A percentile compares a stretch with the other conserved stretches of the same genome.
These are phyloP conservation scores for Tuber calosporum DNA, from an alignment of 495 filamentous ascomycete species.

Conservation along the genomic window DNA sequence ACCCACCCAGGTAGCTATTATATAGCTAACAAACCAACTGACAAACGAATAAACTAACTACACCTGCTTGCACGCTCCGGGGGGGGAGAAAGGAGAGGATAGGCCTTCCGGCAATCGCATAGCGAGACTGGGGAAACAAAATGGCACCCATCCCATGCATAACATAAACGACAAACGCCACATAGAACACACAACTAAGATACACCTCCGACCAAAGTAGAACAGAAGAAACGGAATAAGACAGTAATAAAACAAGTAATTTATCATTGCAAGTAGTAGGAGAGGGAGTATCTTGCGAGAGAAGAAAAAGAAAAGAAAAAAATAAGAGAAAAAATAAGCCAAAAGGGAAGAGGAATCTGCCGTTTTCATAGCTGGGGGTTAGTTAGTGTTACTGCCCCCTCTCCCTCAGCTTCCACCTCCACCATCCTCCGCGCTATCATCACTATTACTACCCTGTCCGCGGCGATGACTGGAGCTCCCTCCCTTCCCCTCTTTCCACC, in stretches of 20 bases:
- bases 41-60: background rate
- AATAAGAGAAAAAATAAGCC: too few species aligned
- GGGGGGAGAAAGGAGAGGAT: background rate
- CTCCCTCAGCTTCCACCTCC: background rate
- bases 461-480: background rate
- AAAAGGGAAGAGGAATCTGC: background rate
- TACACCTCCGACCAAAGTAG: background rate
- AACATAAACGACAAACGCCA: background rate
- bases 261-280: background rate
- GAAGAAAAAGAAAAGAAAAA: background rate
- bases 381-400: background rate
- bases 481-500: conserved; percentile 40
- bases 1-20: background rate
- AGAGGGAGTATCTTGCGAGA: background rate
- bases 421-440: background rate
- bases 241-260: background rate
- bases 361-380: background rate
- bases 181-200: background rate
- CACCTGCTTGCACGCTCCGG: background rate
- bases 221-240: background rate
- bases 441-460: background rate
- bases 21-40: too few species aligned
- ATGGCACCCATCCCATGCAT: background rate
- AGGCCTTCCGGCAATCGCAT: background rate
- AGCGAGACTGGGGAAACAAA: background rate